These are phyloP conservation scores for Xanthoparmelia taractica DNA, from an alignment of 495 filamentous ascomycete genomes.

Conservation along the genomic window DNA sequence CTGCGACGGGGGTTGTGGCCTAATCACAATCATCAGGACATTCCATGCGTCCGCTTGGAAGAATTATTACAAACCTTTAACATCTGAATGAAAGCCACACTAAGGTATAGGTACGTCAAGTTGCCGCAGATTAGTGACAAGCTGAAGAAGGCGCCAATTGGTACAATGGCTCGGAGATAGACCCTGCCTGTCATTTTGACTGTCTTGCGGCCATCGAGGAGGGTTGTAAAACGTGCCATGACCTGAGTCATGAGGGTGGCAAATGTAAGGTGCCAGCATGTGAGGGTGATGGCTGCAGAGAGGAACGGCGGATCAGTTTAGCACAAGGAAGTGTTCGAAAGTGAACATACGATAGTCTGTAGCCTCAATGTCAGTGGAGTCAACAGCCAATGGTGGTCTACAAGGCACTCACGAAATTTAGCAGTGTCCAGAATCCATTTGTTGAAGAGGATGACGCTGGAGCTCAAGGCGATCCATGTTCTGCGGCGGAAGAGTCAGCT, in stretches of 20 bases:
- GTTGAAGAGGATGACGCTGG: conserved; percentile 95
- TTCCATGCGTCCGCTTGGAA: background rate
- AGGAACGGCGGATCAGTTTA: background rate
- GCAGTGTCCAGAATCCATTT: conserved; percentile 87
- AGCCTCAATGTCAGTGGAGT: conserved; percentile 13
- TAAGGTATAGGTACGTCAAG: conserved; percentile 65
- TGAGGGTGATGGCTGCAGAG: conserved; percentile 51
- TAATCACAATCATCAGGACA: conserved; percentile 22
- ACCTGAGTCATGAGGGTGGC: conserved; percentile 67
- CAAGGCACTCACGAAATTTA: conserved; percentile 64
- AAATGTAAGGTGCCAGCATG: conserved; percentile 71
- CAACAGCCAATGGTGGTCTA: background rate
- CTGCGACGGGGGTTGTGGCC: conserved; percentile 61
- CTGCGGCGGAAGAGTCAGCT: conserved; percentile 42
- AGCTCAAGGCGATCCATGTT: conserved; percentile 85
- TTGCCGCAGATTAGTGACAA: conserved; percentile 66
- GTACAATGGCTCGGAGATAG: conserved; percentile 64
- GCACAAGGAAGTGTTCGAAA: background rate
- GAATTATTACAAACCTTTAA: conserved; percentile 50
- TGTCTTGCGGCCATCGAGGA: conserved; percentile 60
- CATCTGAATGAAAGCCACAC: conserved; percentile 77
- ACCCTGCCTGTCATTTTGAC: conserved; percentile 61
- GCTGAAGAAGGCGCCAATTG: conserved; percentile 67
- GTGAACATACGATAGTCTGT: conserved; percentile 26
- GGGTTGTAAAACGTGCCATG: conserved; percentile 56